These are phyloP conservation scores for Collybiopsis confluens DNA, from an alignment of 768 basidiomycete genomes.

Conservation along the genomic window DNA sequence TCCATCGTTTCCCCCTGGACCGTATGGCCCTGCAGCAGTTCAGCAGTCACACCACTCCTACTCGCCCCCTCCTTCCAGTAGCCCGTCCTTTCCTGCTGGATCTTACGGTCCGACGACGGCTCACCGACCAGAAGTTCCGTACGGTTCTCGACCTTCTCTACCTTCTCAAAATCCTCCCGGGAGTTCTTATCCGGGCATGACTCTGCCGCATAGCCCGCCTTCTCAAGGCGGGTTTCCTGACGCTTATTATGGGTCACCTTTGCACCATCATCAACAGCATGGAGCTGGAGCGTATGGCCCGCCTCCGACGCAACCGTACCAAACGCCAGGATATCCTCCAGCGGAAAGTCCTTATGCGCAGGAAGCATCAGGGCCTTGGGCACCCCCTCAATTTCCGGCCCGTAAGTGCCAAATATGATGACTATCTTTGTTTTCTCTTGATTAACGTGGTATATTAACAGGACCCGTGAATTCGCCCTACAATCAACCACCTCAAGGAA, in stretches of 20 bases:
- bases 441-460: background rate
- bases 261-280: no score
- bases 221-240: background rate
- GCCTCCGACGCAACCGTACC: constrained; percentile 6
- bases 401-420: constrained; percentile 24
- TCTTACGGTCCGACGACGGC: constrained; percentile 1
- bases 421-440: constrained; percentile 7
- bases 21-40: background rate
- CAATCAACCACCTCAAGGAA: constrained; percentile 12
- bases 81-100: constrained; percentile 4
- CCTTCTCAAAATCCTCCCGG: constrained; percentile 6
- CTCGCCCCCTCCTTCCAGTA: background rate
- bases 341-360: background rate
- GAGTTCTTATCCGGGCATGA: constrained; percentile 5
- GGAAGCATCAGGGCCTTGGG: constrained; percentile 12
- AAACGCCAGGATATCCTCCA: constrained; percentile 3
- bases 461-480: background rate
- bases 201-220: constrained; percentile 2
- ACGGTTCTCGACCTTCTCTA: constrained; percentile 5
- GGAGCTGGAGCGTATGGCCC: background rate
- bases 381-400: constrained; percentile 26
- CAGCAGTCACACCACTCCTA: background rate
- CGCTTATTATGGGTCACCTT: background rate
- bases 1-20: background rate
- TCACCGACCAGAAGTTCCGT: constrained; percentile 4